phyloP scores from a whole-genome alignment of 1,284 basidiomycete species.

The Coriolopsis trogii region DNA sequence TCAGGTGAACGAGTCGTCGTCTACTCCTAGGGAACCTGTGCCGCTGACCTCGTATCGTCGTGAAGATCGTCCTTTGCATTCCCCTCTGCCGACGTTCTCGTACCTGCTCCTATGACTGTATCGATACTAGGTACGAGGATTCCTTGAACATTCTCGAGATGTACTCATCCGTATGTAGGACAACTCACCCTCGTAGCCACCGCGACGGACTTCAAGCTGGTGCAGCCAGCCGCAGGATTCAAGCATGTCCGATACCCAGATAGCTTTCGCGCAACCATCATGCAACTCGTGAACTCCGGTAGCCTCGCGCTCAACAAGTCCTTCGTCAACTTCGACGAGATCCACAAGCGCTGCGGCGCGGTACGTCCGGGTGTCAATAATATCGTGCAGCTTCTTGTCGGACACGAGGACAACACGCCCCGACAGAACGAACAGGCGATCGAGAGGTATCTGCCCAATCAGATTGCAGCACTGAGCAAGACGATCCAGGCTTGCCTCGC shows the following conservation, averaged over 20 bases:
- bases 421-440: constrained; percentile 12
- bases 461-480: constrained; percentile 7
- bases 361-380: constrained; percentile 13
- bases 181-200: constrained; percentile 14
- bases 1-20: neutral
- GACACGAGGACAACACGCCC: constrained; percentile 11
- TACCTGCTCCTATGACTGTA: constrained; percentile 14
- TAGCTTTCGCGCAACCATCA: constrained; percentile 16
- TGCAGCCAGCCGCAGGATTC: constrained; percentile 6
- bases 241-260: constrained; percentile 11
- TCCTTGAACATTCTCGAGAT: neutral
- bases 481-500: constrained; percentile 11
- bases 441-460: constrained; percentile 10
- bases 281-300: constrained; percentile 14
- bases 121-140: constrained; percentile 3
- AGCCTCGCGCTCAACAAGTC: constrained; percentile 11
- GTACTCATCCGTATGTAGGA: neutral
- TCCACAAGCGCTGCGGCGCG: constrained; percentile 12
- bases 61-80: constrained; percentile 7
- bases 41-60: neutral
- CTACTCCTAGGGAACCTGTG: neutral
- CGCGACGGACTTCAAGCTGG: constrained; percentile 15
- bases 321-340: constrained; percentile 19
- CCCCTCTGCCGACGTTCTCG: constrained; percentile 12
- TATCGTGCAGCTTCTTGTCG: constrained; percentile 13